Base-by-base conservation (phyloP, 768 basidiomycete species). In the Tephrocybe rancida region DNA sequence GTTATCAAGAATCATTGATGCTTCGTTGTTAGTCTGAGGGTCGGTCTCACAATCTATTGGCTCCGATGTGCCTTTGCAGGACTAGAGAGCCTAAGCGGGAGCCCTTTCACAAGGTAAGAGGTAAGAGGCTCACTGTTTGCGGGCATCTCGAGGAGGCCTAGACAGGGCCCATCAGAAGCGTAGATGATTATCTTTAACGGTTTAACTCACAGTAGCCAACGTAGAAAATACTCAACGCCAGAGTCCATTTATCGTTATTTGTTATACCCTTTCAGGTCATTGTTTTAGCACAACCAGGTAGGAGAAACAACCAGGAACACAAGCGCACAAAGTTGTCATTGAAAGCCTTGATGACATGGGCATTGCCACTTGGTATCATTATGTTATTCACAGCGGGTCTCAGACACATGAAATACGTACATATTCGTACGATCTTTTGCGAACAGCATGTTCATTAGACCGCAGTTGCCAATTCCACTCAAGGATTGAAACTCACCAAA, bases 161-260 rank as follows among this genome's bases (percentile, higher is more conserved):
- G 14, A 18, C 22, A n/a, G 21, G 11, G 11, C 29, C n/a, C 2
- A n/a, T 37, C 25, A 50, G 22, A 14, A 52, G 38, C 3, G 35
- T 45, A 14, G 14, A 42, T 21, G 16, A 32, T 2, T 5, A 16
- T 14, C 22, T 38, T 18, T 8, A 13, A 0, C 25, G 3, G 14
- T 26, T 5, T 30, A 21, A 62, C 72, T 50, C 52, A 82, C 82
- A 83, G 57, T 84, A 84, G 39, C 82, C 82, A 22, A 82, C 80
- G 53, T 84, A 83, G 65, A 84, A 84, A 22, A 84, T 81, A 52
- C 80, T 81, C 39, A 83, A 63, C 3, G 74, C 82, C 9, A 83
- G 63, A 0, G 82, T 83, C 82, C 82, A 83, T 63, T 76, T 79
- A 53, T 78, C 70, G 59, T 84, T 84, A 39, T 70, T 65, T 19